phyloP scores from a whole-genome alignment of 495 filamentous ascomycete genomes.

The Xylaria curta region DNA sequence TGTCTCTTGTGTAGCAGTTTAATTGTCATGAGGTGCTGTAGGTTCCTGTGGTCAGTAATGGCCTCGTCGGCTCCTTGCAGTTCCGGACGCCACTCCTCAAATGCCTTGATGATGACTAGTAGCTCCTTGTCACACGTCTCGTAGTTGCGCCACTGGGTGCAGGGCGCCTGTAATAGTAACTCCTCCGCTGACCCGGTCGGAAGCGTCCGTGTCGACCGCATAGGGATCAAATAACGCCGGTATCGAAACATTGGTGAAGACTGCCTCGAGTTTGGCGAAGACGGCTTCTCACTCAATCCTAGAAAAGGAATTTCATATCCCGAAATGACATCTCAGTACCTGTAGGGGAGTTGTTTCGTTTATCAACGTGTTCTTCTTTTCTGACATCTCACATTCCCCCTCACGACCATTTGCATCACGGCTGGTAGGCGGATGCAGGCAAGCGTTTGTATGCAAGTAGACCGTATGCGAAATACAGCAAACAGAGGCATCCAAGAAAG shows the following conservation, averaged over 20 bases:
- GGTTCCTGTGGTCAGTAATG: background rate
- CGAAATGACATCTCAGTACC: background rate
- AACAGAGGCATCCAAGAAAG: background rate
- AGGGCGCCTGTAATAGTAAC: too few relatives aligned
- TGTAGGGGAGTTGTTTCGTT: background rate
- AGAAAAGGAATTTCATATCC: background rate
- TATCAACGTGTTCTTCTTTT: background rate
- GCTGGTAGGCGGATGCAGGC: background rate
- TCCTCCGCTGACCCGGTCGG: background rate
- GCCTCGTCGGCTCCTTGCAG: background rate
- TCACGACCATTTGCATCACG: background rate
- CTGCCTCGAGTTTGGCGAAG: background rate
- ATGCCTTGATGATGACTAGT: conserved; percentile 1
- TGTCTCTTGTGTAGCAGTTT: background rate
- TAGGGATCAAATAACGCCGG: background rate
- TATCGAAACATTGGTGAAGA: background rate
- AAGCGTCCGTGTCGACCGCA: background rate
- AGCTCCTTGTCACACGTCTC: conserved; percentile 27
- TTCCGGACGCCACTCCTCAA: background rate
- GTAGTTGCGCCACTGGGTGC: background rate
- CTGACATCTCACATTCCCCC: background rate
- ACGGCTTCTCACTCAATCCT: too few relatives aligned
- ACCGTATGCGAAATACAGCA: too few relatives aligned
- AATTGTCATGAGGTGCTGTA: background rate
- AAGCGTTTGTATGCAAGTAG: too few relatives aligned